Percentiles rank a stretch among this genome's conserved stretches.
These are phyloP conservation scores for Kodamaea nitidulidarum DNA, from an alignment of 805 yeast genomes.

Conservation along the genomic window DNA sequence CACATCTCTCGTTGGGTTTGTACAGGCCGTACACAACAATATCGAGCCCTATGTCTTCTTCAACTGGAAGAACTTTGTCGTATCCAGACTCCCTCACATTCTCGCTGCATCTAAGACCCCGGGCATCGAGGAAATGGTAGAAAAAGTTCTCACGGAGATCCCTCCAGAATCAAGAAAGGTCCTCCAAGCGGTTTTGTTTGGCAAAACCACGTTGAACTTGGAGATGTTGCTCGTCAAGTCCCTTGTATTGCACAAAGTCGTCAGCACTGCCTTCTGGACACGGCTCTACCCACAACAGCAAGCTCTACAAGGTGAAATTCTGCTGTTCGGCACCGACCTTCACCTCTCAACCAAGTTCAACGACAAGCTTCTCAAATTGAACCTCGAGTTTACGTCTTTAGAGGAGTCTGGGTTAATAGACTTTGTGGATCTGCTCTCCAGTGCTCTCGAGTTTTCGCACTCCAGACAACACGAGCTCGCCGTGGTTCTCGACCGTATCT, in stretches of 20 bases:
- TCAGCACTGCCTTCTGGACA: slow-evolving; percentile 23
- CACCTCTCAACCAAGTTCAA: slow-evolving; percentile 16
- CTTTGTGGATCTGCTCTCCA: slow-evolving; percentile 20
- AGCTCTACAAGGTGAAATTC: background rate
- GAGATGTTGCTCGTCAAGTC: slow-evolving; percentile 27
- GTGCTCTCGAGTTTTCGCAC: slow-evolving; percentile 20
- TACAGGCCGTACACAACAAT: slow-evolving; percentile 16
- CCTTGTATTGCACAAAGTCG: slow-evolving; percentile 26
- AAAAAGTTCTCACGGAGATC: slow-evolving; percentile 1
- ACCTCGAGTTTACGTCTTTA: slow-evolving; percentile 37
- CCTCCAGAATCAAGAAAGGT: background rate
- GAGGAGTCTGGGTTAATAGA: slow-evolving; percentile 37
- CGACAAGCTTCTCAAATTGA: slow-evolving; percentile 30
- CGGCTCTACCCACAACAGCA: slow-evolving; percentile 21
- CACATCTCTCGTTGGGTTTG: slow-evolving; percentile 20
- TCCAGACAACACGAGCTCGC: slow-evolving; percentile 24
- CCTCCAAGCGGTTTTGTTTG: background rate
- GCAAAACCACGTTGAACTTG: slow-evolving; percentile 14
- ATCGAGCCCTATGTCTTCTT: slow-evolving; percentile 23
- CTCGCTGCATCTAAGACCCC: slow-evolving; percentile 17
- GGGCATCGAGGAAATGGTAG: background rate
- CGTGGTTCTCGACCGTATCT: slow-evolving; percentile 15
- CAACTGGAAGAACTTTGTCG: slow-evolving; percentile 35
- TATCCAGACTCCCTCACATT: slow-evolving; percentile 25
- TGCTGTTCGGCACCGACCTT: slow-evolving; percentile 4